These are phyloP conservation scores for Neurospora sp. DNA, from an alignment of 495 filamentous ascomycete genomes.

Conservation along the genomic window DNA sequence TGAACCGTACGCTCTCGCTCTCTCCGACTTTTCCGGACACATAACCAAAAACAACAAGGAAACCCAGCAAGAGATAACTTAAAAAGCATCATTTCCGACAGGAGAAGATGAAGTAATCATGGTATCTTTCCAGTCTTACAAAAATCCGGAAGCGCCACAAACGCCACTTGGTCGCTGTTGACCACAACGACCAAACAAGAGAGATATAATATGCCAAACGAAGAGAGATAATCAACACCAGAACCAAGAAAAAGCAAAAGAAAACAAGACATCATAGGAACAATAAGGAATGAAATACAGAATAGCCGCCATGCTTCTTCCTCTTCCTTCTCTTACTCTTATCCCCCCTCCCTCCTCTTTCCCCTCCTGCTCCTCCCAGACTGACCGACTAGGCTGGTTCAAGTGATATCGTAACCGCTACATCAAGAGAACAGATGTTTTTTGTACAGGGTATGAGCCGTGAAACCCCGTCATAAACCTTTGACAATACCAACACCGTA, in stretches of 20 bases:
- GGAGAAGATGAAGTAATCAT: slow-evolving; percentile 5
- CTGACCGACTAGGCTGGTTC: neutral
- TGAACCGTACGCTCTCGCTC: neutral
- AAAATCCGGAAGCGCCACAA: slow-evolving; percentile 11
- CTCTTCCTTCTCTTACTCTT: neutral
- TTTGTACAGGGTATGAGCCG: neutral
- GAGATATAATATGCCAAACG: slow-evolving; percentile 4
- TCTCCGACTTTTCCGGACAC: neutral
- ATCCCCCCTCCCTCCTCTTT: neutral
- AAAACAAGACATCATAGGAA: neutral
- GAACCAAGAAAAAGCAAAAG: neutral
- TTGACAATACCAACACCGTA: neutral
- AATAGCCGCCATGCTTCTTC: neutral
- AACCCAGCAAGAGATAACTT: neutral
- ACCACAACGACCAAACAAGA: slow-evolving; percentile 11
- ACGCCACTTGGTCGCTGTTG: slow-evolving; percentile 19
- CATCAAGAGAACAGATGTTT: neutral
- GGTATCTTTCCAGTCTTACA: slow-evolving; percentile 18
- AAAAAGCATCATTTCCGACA: neutral
- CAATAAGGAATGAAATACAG: neutral
- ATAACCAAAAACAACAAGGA: neutral
- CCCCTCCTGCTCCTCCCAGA: neutral
- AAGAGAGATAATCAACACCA: slow-evolving; percentile 1
- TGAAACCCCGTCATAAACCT: neutral
- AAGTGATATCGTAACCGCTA: neutral